Evolutionary conservation across 2,329 filamentous ascomycete species (phyloP).

Genomic region (Epichloe amarillans): DNA sequence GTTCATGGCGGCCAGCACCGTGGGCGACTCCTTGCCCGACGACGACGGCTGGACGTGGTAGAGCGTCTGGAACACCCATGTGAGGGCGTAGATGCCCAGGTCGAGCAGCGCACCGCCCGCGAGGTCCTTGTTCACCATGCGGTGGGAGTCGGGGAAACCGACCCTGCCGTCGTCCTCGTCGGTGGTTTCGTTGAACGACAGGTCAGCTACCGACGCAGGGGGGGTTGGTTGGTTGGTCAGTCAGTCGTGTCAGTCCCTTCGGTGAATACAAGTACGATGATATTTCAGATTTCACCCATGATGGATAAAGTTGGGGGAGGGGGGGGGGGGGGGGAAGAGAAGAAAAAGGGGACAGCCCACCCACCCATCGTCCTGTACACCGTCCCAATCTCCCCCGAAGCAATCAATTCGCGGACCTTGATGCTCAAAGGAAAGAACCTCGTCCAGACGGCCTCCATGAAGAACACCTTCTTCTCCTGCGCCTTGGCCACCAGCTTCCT

Average conservation of each 20-base stretch:
- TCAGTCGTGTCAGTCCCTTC: background rate
- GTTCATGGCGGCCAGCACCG: conserved; percentile 54
- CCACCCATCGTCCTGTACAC: conserved; percentile 46
- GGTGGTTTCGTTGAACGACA: conserved; percentile 46
- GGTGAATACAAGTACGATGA: too few relatives aligned
- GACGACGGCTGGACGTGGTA: conserved; percentile 61
- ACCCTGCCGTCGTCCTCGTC: conserved; percentile 36
- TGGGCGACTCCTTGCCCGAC: conserved; percentile 53
- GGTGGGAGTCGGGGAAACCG: conserved; percentile 47
- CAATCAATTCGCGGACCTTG: conserved; percentile 53
- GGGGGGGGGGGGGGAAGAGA: too few relatives aligned
- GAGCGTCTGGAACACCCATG: conserved; percentile 81
- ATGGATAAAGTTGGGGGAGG: background rate
- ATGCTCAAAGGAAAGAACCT: conserved; percentile 76
- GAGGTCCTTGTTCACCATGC: conserved; percentile 71
- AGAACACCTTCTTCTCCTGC: conserved; percentile 55
- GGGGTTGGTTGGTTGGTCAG: background rate
- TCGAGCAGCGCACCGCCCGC: conserved; percentile 76
- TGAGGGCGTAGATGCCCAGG: conserved; percentile 77
- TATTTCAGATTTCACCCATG: too few relatives aligned
- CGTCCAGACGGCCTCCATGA: conserved; percentile 88
- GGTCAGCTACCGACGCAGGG: conserved; percentile 31
- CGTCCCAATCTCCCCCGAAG: conserved; percentile 38
- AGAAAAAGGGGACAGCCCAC: conserved; percentile 21
- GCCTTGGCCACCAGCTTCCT: conserved; percentile 60